Conservation (phyloP, 73 alveolate species). For the Effrenium voratum region DNA sequence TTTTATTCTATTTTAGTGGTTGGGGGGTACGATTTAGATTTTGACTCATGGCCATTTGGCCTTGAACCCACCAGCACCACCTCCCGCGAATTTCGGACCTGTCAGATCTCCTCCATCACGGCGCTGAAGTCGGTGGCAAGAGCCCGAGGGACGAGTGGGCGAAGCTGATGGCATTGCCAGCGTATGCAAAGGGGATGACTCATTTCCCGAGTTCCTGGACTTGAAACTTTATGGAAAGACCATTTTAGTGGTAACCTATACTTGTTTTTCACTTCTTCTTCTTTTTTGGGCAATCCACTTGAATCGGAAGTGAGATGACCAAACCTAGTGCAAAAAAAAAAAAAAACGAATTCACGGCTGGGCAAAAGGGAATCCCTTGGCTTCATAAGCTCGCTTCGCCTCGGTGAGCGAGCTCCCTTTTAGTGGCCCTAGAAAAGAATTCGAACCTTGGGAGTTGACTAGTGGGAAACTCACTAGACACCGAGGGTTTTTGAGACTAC, state of each 20-base stretch:
- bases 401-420: too few relatives aligned
- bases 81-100: too few relatives aligned
- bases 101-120: constrained; percentile 90
- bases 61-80: neutral
- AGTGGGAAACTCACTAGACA: too few relatives aligned
- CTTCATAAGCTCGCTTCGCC: too few relatives aligned
- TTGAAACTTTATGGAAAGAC: neutral
- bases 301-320: too few relatives aligned
- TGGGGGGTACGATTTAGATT: neutral
- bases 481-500: too few relatives aligned
- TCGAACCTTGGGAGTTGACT: too few relatives aligned
- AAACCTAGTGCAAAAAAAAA: too few relatives aligned
- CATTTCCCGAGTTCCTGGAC: neutral
- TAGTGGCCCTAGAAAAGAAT: too few relatives aligned
- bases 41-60: neutral
- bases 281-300: too few relatives aligned
- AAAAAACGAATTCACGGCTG: too few relatives aligned
- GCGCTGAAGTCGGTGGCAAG: constrained; percentile 87
- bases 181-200: neutral
- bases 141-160: neutral
- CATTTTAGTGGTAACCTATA: neutral
- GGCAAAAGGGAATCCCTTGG: too few relatives aligned
- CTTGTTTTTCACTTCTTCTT: neutral
- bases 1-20: neutral
- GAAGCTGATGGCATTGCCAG: neutral